phyloP scores from a whole-genome alignment of 176 grass and related monocot genomes.

The Musa schizocarpa region DNA sequence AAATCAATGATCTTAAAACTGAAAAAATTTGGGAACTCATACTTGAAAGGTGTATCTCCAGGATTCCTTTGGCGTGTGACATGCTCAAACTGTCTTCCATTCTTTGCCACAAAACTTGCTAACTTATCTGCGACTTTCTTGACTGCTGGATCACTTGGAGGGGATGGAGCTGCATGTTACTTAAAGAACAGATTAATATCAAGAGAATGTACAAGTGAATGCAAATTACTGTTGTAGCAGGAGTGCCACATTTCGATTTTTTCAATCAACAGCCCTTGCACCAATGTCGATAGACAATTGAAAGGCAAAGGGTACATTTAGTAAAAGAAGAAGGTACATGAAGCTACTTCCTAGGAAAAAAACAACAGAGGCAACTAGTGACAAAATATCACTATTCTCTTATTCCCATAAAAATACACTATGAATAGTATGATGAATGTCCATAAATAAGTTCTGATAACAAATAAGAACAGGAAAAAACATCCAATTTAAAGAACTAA shows the following conservation, averaged over 20 bases:
- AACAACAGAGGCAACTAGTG: too few relatives aligned
- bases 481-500: too few relatives aligned
- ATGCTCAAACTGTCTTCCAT: slow-evolving; percentile 90
- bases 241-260: slow-evolving; percentile 53
- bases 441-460: too few relatives aligned
- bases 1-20: background rate
- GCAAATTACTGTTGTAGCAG: slow-evolving; percentile 66
- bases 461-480: too few relatives aligned
- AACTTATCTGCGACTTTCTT: slow-evolving; percentile 89
- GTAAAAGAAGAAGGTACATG: too few relatives aligned
- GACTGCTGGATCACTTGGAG: slow-evolving; percentile 81
- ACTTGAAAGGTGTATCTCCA: slow-evolving; percentile 98
- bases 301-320: background rate
- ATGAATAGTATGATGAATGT: too few relatives aligned
- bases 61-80: slow-evolving; percentile 82
- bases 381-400: too few relatives aligned
- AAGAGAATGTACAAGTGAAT: slow-evolving; percentile 51
- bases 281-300: slow-evolving; percentile 43
- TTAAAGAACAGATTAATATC: slow-evolving; percentile 94
- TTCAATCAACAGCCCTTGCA: slow-evolving; percentile 63
- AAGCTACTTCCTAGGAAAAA: too few relatives aligned
- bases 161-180: slow-evolving; percentile 90
- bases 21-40: slow-evolving; percentile 11
- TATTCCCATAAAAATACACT: too few relatives aligned
- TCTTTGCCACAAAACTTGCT: slow-evolving; percentile 92